Evolutionary conservation across 2,329 filamentous ascomycete genomes (phyloP), one percentile per base, ranked within the genome.

Genomic region (Teratosphaeria viscida): DNA sequence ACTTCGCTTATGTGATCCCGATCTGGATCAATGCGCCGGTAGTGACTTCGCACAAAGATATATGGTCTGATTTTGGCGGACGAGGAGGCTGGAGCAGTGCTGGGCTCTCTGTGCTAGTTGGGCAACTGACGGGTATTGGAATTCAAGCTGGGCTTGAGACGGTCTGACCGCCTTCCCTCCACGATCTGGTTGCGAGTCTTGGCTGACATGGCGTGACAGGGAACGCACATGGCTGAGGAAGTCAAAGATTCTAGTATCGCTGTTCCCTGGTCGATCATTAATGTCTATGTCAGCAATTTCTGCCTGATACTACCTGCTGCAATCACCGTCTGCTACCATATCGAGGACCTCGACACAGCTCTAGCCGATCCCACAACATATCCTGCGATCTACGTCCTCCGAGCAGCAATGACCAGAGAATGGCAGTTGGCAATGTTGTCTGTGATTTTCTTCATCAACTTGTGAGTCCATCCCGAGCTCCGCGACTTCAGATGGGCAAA

Each of bases 221-320:
- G 43, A 10, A 74, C 73, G 1, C 73, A 78, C 60, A 74, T 78
- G 67, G 67, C 75, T 1, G 75, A 78, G 62, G 76, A 78, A 60
- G 71, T 77, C 60, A 73, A 74, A 59, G 70, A 77, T 34, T 75
- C 76, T 1, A 70, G 71, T 19, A 72, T 68, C 16, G 70, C 73
- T n/a, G 72, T 78, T 3, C 76, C 77, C 1, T 67, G 68, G 43
- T 72, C 74, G 6, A 77, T 78, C 70, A 63, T 78, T 5, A 70
- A 72, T 56, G 70, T 70, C 10, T 77, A 75, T 62, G 59, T 72
- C 19, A 61, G 71, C 52, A 74, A 73, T 57, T 61, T 64, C 3
- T 64, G 65, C 0, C 57, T 70, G 4, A 68, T 66, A 0, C 61
- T 72, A n/a, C 57, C 67, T 19, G 62, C 70, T 54, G 57, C 68